Conservation (phyloP, 1,284 basidiomycete species). For the Trametes hirsuta region DNA sequence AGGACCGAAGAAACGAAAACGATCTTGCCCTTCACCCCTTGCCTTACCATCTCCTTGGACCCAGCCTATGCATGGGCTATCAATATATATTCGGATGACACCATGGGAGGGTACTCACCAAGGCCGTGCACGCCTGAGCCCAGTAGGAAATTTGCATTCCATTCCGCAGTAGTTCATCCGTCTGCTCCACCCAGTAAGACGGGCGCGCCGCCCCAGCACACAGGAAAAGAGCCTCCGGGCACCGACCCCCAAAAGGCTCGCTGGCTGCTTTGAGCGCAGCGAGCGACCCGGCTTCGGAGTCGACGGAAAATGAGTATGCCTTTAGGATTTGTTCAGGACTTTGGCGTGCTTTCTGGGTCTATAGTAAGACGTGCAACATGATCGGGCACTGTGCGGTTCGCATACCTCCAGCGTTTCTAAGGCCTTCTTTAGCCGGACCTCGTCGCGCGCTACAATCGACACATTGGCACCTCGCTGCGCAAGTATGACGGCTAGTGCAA, state of each 20-base stretch:
- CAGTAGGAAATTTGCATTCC: constrained; percentile 70
- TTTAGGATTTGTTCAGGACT: constrained; percentile 59
- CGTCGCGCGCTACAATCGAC: constrained; percentile 78
- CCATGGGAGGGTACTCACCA: constrained; percentile 48
- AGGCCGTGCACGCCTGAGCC: constrained; percentile 78
- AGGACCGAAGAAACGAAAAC: constrained; percentile 85
- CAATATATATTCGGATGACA: background rate
- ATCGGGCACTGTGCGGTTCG: background rate
- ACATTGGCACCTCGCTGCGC: constrained; percentile 76
- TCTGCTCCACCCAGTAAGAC: constrained; percentile 72
- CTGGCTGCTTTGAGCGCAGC: constrained; percentile 66
- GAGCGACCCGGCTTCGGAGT: constrained; percentile 48
- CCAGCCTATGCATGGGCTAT: constrained; percentile 54
- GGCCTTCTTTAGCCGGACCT: constrained; percentile 63
- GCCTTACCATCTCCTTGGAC: constrained; percentile 69
- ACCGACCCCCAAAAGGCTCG: constrained; percentile 49
- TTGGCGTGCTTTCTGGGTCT: constrained; percentile 46
- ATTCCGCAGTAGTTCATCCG: constrained; percentile 56
- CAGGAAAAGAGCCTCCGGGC: constrained; percentile 68
- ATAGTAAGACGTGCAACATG: background rate
- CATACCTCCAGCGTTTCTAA: constrained; percentile 64
- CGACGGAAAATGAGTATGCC: constrained; percentile 65
- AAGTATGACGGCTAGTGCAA: constrained; percentile 71
- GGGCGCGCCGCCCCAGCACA: constrained; percentile 77
- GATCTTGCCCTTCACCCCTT: constrained; percentile 66